Conservation (phyloP, 2,329 filamentous ascomycete species). For the Aureobasidium sp. region DNA sequence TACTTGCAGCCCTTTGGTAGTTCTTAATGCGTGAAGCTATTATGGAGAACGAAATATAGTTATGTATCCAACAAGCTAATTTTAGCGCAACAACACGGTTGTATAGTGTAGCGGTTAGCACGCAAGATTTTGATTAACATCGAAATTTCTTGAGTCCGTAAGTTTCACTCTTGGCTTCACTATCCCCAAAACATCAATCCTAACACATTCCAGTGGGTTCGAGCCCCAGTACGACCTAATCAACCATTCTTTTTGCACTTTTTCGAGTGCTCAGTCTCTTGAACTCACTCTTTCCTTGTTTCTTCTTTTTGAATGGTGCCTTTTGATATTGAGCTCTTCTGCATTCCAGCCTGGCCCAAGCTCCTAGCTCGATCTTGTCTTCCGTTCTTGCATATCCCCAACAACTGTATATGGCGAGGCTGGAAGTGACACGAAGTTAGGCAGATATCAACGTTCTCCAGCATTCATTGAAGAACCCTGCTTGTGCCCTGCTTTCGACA, state of each 20-base stretch:
- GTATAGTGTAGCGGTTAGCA: conserved; percentile 13
- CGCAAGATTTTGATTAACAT: conserved; percentile 3
- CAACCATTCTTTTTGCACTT: background rate
- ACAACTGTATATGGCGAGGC: background rate
- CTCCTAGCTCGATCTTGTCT: background rate
- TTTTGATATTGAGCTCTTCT: background rate
- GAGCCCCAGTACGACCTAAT: conserved; percentile 6
- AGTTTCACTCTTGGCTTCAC: background rate
- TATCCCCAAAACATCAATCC: background rate
- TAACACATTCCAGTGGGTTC: background rate
- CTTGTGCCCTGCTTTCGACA: background rate
- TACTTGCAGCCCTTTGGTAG: too few relatives aligned
- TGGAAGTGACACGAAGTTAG: background rate
- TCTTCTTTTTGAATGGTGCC: too few relatives aligned
- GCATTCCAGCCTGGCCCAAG: background rate
- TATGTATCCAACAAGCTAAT: too few relatives aligned
- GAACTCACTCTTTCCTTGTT: background rate
- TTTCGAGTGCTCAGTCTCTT: too few relatives aligned
- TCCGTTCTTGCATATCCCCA: background rate
- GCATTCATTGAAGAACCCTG: background rate
- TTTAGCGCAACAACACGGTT: background rate
- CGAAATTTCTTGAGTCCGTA: background rate
- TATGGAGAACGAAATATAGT: background rate
- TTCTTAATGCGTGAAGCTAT: background rate
- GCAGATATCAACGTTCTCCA: background rate